Percentiles rank a stretch among this genome's conserved stretches.
phyloP scores from a whole-genome alignment of 495 filamentous ascomycete genomes.

The Jackrogersella multiformis region DNA sequence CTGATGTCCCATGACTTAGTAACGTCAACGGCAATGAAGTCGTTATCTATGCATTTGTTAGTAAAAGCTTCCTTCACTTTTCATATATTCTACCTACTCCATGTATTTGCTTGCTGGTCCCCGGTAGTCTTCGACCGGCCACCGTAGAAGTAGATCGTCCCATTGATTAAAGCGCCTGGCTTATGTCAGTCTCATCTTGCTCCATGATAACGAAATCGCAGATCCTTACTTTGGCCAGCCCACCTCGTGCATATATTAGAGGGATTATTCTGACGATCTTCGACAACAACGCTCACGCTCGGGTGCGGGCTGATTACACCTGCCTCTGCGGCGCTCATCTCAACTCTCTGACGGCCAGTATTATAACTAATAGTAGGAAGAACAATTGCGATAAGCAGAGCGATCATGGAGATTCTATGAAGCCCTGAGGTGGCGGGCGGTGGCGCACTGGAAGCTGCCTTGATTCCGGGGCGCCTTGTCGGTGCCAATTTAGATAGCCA shows the following conservation, averaged over 20 bases:
- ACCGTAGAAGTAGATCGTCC: slow-evolving; percentile 79
- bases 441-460: slow-evolving; percentile 51
- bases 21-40: slow-evolving; percentile 73
- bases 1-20: slow-evolving; percentile 72
- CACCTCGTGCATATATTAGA: slow-evolving; percentile 72
- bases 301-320: slow-evolving; percentile 50
- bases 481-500: slow-evolving; percentile 53
- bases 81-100: slow-evolving; percentile 62
- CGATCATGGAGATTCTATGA: slow-evolving; percentile 57
- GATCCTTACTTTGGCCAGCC: slow-evolving; percentile 68
- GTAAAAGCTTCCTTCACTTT: not conserved
- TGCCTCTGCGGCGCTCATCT: slow-evolving; percentile 55
- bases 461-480: slow-evolving; percentile 53
- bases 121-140: slow-evolving; percentile 64
- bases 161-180: slow-evolving; percentile 67
- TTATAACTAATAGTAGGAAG: slow-evolving; percentile 58
- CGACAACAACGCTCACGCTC: slow-evolving; percentile 46
- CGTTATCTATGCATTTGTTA: slow-evolving; percentile 64
- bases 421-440: slow-evolving; percentile 51
- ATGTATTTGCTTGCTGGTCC: slow-evolving; percentile 66
- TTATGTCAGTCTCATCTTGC: slow-evolving; percentile 19
- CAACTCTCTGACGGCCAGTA: slow-evolving; percentile 47
- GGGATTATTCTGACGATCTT: slow-evolving; percentile 53
- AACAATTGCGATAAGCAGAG: slow-evolving; percentile 63
- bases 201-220: not conserved